Base-by-base conservation (phyloP, 2,329 filamentous ascomycete species). In the Westerdykella sp. region DNA sequence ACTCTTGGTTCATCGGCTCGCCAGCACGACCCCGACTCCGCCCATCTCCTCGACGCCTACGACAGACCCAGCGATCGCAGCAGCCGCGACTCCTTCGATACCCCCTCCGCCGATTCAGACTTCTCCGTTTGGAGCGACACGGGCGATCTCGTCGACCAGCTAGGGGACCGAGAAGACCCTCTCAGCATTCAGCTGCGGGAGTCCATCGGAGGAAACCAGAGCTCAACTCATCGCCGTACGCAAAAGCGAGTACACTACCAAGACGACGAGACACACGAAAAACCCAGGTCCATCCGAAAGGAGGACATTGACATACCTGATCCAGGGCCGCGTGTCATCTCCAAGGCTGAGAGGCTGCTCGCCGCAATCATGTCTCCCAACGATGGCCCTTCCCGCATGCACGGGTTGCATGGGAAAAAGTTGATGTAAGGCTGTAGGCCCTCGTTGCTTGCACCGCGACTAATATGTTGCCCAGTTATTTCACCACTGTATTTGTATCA, bases 401-500 rank as follows among this genome's bases (percentile, higher is more conserved):
- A 93, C 73, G 93, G 93, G 75, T 79, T 98, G 57, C 95, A 94
- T 60, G 93, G 93, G 73, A 95, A 94, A 75, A 83, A 91, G 70
- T 76, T 98, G 62, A 79, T 98, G 84, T 96, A 79, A 59, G 80
- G 68, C 25, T 28, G 25, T 7, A 28, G 25, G 25, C 25, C 25
- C 25, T 28, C 3, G 31, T 14, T 30, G 47, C 48, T 74, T 66
- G 36, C 37, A 34, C 18, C 21, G 30, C 6, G 37, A 28, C 53
- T 59, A 44, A 57, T 38, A 21, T n/a, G n/a, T 16, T 28, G 6
- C 3, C 43, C 60, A 95, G 89, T 53, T 95, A 95, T 66, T 96
- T 96, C 64, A 96, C 90, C 39, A 95, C 87, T 70, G 85, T 96
- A 37, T 87, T 91, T 63, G 86, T 91, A 48, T 90, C 86, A 45